Base-by-base conservation (phyloP, 176 grass and related monocot species). In the Coix lacrymajobi region DNA sequence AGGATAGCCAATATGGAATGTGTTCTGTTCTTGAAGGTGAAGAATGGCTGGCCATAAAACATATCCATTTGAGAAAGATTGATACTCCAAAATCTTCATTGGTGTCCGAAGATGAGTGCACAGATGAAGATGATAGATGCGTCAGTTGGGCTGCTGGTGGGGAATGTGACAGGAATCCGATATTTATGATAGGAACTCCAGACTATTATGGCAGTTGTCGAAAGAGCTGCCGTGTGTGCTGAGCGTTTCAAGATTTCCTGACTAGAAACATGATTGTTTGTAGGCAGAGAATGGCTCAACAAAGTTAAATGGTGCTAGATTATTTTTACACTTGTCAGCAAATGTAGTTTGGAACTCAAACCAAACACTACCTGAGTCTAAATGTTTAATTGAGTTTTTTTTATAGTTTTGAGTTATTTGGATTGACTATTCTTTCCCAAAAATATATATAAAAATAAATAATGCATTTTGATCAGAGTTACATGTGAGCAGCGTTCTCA, bases 151-250 rank as follows among this genome's bases (percentile, higher is more conserved):
- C 92, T 57, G 62, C 62, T 28, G 15, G 4, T 30, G 96, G 92
- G 6, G 91, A 98, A 86, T 98, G 96, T 22, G 62, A 98, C 51
- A 98, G 37, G 71, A 98, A 98, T 68, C 79, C 79, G 0, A 31
- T 95, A 2, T 98, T 88, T 83, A 98, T 98, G 96, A 71, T 90
- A 28, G 92, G 92, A 38, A 98, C 81, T 43, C 30, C 82, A 0
- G 96, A 98, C 75, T 98, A 98, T 81, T 92, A 93, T 46, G 96
- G 96, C 78, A 81, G 92, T 70, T 98, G 92, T 75, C 45, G 82
- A 8, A 98, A 93, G 88, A 95, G 92, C 71, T 98, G 90, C 61
- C 46, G 28, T 33, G 90, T 79, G 62, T 98, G 92, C 39, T 91
- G 73, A 88, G n/a, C 82, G 48, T 62, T 79, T 75, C 11, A 25